Evolutionary conservation across 805 yeast genomes (phyloP), one percentile per base, ranked within the genome.

Genomic region (Nakazawaea ishiwadae): DNA sequence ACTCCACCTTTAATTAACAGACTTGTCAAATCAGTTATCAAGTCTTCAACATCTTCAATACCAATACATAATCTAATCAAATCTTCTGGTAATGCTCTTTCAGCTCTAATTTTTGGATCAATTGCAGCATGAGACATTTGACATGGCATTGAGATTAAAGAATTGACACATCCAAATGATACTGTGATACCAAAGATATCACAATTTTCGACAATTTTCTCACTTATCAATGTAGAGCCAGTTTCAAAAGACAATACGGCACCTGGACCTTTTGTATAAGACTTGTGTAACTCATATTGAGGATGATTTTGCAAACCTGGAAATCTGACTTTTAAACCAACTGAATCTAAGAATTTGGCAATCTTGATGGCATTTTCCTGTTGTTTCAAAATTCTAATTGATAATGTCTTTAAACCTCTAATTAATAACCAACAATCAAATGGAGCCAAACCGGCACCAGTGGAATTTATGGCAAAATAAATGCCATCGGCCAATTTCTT

Each of bases 51-150:
- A 57, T 82, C 79, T 59, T 90, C 98, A 47, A 90, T 90, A 45
- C 98, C 98, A 39, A 90, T 81, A 59, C 96, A 90, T 42, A 90
- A 71, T 54, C 98, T 74, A 51, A 90, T 79, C 55, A 90, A 70
- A 58, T 91, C 97, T 62, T 90, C 97, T 2, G 96, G 96, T 65
- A 90, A 80, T 34, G 81, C 88, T 59, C 98, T 79, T 60, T 84
- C 95, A 37, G 80, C 81, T 61, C 97, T 79, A 3, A 87, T 81
- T 55, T 85, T 78, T 19, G 89, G 83, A 52, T 89, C 96, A 48
- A 90, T 90, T 3, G 96, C 83, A n/a, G 97, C 97, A 58, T 90
- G 98, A 5, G 96, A 86, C 97, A 90, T 90, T 61, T 77, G 77
- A 62, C 97, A 87, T 12, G 98, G 98, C 81, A 90, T 76, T 30